Evolutionary conservation across 495 filamentous ascomycete genomes (phyloP).

Genomic region (Hypoxylon trugodes): DNA sequence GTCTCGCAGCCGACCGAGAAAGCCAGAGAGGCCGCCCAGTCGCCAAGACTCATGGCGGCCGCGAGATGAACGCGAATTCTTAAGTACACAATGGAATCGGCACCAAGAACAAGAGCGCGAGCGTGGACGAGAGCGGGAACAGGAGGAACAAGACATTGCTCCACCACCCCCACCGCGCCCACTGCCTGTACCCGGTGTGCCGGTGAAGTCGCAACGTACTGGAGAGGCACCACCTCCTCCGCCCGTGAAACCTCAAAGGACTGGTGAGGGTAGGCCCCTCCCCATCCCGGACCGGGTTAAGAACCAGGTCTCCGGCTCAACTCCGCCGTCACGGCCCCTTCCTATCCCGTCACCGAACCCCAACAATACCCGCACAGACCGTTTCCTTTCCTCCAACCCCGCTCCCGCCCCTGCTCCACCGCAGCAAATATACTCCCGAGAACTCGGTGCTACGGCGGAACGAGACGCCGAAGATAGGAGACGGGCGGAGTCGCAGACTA

Average conservation of each 20-base stretch:
- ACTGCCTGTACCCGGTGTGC: constrained; percentile 34
- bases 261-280: constrained; percentile 48
- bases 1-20: constrained; percentile 55
- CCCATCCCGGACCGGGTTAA: constrained; percentile 41
- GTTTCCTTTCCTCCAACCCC: constrained; percentile 52
- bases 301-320: constrained; percentile 35
- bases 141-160: constrained; percentile 29
- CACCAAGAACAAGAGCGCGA: constrained; percentile 57
- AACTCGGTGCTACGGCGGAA: constrained; percentile 66
- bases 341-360: constrained; percentile 43
- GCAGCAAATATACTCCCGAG: constrained; percentile 63
- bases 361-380: constrained; percentile 53
- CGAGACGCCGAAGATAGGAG: constrained; percentile 74
- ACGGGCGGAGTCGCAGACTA: constrained; percentile 67
- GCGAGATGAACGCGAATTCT: constrained; percentile 76
- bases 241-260: constrained; percentile 47
- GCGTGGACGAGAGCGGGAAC: constrained; percentile 23
- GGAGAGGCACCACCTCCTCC: constrained; percentile 44
- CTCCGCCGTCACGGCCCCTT: constrained; percentile 42
- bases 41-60: constrained; percentile 71
- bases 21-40: constrained; percentile 59
- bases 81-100: constrained; percentile 73
- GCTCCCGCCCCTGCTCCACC: constrained; percentile 45
- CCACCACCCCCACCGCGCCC: constrained; percentile 55
- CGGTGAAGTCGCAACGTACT: constrained; percentile 48